phyloP scores from a whole-genome alignment of 2,329 filamentous ascomycete genomes.

The Paraphaeosphaeria sporulosa region DNA sequence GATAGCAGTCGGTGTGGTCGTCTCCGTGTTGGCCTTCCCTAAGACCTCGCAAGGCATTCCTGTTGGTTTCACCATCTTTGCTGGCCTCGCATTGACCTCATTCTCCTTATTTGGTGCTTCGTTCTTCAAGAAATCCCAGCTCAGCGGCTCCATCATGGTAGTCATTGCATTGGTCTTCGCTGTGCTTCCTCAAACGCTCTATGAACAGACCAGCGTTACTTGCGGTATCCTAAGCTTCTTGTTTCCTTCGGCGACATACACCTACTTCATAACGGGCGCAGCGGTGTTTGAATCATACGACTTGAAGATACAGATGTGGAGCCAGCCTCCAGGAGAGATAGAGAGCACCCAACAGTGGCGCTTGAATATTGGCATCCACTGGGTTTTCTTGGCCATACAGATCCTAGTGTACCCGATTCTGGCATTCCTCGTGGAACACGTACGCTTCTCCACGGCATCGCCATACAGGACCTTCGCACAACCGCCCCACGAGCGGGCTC shows the following conservation, averaged over 20 bases:
- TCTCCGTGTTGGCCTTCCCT: too few species aligned
- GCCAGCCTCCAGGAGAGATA: not conserved
- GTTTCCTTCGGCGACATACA: slow-evolving; percentile 33
- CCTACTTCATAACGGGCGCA: slow-evolving; percentile 34
- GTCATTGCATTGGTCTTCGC: slow-evolving; percentile 29
- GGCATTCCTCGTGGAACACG: slow-evolving; percentile 29
- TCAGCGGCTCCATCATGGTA: slow-evolving; percentile 34
- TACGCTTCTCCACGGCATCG: slow-evolving; percentile 31
- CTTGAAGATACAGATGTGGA: slow-evolving; percentile 24
- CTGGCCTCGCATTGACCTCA: slow-evolving; percentile 31
- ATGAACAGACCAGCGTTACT: slow-evolving; percentile 17
- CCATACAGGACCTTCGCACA: slow-evolving; percentile 43
- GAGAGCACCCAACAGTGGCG: slow-evolving; percentile 17
- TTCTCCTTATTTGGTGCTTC: too few species aligned
- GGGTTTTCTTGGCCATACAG: slow-evolving; percentile 31
- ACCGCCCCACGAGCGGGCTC: slow-evolving; percentile 14
- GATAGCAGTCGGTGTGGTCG: too few species aligned
- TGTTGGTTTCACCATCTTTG: slow-evolving; percentile 30
- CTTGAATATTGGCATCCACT: slow-evolving; percentile 30
- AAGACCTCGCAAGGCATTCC: slow-evolving; percentile 24
- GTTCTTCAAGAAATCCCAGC: slow-evolving; percentile 36
- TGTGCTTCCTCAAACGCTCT: slow-evolving; percentile 30
- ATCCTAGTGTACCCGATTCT: slow-evolving; percentile 31
- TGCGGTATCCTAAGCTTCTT: slow-evolving; percentile 29
- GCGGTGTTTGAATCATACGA: slow-evolving; percentile 26